Percentiles rank a stretch among this genome's conserved stretches.
Conservation (phyloP, 1,284 basidiomycete species). For the Microbotryum intermedium region DNA sequence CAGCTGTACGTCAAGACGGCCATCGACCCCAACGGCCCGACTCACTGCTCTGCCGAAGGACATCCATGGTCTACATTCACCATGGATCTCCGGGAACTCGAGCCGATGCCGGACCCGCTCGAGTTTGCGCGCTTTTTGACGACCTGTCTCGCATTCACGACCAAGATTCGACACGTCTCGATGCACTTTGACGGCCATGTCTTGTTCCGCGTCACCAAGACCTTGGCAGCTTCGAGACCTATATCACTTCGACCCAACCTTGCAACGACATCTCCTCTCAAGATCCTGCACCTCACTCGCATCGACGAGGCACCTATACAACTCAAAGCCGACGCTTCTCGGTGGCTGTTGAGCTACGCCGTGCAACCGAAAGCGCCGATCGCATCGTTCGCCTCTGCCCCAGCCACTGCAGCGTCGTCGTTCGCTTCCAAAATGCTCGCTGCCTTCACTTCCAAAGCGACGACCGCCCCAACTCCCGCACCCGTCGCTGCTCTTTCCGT, state of each 20-base stretch:
- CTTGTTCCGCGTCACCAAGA: constrained; percentile 67
- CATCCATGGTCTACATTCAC: constrained; percentile 79
- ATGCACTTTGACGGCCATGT: constrained; percentile 38
- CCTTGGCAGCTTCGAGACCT: constrained; percentile 50
- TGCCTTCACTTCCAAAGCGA: constrained; percentile 36
- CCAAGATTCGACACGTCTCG: constrained; percentile 61
- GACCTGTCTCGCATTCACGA: constrained; percentile 92
- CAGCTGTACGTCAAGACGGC: constrained; percentile 34
- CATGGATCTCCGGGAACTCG: constrained; percentile 77
- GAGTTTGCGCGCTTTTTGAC: constrained; percentile 61
- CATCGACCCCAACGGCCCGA: constrained; percentile 10
- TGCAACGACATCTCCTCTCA: constrained; percentile 41
- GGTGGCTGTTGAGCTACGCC: constrained; percentile 56
- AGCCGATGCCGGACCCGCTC: constrained; percentile 62
- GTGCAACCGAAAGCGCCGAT: constrained; percentile 12
- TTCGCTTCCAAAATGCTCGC: constrained; percentile 66
- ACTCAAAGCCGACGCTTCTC: constrained; percentile 74
- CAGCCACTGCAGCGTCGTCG: constrained; percentile 41
- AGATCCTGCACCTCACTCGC: constrained; percentile 60
- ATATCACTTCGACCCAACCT: constrained; percentile 52
- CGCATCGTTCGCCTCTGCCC: constrained; percentile 1
- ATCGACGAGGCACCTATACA: constrained; percentile 64
- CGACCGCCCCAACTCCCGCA: constrained; percentile 45
- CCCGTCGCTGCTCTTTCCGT: constrained; percentile 42
- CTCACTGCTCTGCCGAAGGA: constrained; percentile 32